phyloP scores from a whole-genome alignment of 305 asterid genomes.

The Striga hermonthica region DNA sequence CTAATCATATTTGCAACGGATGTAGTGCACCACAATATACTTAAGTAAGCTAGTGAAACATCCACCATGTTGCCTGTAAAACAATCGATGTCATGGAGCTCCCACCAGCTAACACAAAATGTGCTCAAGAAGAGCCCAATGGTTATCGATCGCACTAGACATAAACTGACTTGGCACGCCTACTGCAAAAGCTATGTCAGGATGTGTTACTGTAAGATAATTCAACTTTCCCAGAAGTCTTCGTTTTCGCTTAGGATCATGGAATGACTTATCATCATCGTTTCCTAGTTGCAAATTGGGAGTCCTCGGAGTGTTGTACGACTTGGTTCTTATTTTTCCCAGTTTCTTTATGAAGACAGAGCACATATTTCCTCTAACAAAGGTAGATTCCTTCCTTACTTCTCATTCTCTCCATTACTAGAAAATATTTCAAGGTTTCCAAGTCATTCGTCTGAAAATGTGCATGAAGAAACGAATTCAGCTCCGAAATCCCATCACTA shows the following conservation, averaged over 20 bases:
- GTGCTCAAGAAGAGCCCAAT: not conserved
- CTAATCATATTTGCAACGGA: not conserved
- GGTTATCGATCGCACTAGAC: not conserved
- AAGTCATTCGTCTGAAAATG: not conserved
- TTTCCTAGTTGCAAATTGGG: not conserved
- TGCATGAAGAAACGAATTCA: not conserved
- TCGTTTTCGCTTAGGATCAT: too few species aligned
- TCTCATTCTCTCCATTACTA: not conserved
- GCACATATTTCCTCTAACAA: not conserved
- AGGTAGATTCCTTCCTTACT: not conserved
- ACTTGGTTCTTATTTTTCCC: not conserved
- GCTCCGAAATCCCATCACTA: not conserved
- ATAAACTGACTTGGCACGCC: not conserved
- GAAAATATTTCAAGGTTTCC: not conserved
- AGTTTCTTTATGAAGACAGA: not conserved
- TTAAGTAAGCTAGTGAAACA: too few species aligned
- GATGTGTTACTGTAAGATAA: too few species aligned
- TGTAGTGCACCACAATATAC: not conserved
- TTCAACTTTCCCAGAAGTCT: not conserved
- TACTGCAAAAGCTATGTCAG: not conserved
- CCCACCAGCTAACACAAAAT: not conserved
- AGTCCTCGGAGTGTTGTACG: not conserved
- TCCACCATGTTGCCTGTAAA: not conserved
- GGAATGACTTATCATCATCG: not conserved
- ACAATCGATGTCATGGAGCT: not conserved